These are phyloP conservation scores for Fomitopsis serialis DNA, from an alignment of 768 basidiomycete species.

Conservation along the genomic window DNA sequence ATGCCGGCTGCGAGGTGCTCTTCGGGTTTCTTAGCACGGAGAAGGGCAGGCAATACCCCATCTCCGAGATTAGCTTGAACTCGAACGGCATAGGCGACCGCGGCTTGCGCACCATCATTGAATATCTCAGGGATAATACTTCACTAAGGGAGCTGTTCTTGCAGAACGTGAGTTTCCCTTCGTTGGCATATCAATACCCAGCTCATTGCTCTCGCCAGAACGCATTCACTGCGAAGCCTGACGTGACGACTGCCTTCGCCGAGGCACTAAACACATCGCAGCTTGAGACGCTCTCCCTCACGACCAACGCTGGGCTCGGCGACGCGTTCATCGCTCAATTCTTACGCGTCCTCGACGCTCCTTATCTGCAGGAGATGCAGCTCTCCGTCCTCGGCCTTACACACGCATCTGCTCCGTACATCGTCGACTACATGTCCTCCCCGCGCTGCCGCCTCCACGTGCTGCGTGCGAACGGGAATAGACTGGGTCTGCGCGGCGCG, in stretches of 20 bases:
- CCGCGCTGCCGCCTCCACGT: slow-evolving; percentile 42
- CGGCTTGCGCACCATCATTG: slow-evolving; percentile 48
- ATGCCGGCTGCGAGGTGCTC: slow-evolving; percentile 50
- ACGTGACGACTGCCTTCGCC: slow-evolving; percentile 34
- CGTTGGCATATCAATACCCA: neutral
- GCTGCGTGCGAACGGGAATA: slow-evolving; percentile 53
- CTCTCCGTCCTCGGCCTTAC: slow-evolving; percentile 38
- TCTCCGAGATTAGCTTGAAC: slow-evolving; percentile 55
- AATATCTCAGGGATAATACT: slow-evolving; percentile 43
- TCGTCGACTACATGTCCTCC: slow-evolving; percentile 47
- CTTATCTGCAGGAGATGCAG: slow-evolving; percentile 46
- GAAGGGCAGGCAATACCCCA: slow-evolving; percentile 37
- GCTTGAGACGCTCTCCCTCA: slow-evolving; percentile 45
- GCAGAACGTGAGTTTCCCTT: slow-evolving; percentile 43
- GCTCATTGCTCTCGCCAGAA: slow-evolving; percentile 26
- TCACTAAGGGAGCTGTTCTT: slow-evolving; percentile 46
- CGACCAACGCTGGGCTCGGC: slow-evolving; percentile 42
- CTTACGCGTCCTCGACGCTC: slow-evolving; percentile 44
- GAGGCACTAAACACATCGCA: slow-evolving; percentile 49
- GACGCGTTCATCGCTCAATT: slow-evolving; percentile 46
- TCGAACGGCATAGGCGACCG: slow-evolving; percentile 49
- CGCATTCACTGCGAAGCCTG: slow-evolving; percentile 31
- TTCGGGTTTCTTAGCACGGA: slow-evolving; percentile 50
- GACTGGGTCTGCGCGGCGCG: slow-evolving; percentile 41
- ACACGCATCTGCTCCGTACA: slow-evolving; percentile 25